Evolutionary conservation across 176 grass and related monocot species (phyloP), one percentile per base, ranked within the genome.

Genomic region (Avena atlantica): DNA sequence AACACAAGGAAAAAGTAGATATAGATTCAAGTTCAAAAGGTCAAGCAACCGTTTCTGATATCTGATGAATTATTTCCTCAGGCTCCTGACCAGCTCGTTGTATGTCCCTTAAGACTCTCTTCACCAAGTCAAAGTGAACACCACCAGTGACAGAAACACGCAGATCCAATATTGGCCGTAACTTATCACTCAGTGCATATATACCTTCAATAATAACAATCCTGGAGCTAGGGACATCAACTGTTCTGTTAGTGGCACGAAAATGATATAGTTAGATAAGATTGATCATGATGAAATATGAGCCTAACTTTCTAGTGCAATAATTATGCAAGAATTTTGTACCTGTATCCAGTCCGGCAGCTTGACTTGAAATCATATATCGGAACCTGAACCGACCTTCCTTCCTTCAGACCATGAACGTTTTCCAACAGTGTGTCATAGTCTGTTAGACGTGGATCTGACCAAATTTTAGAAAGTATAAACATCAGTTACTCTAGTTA

Each of bases 61-160:
- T 99, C 83, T 97, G 92, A 81, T 97, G 94, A 78, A 99, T 99
- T 77, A 99, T 99, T 88, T 99, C 94, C 84, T 99, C 92, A 79
- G 97, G 97, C 81, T 99, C 94, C 87, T 99, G 92, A 27, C 94
- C 94, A 87, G 92, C 94, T 90, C 97, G 89, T 47, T 97, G 97
- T 90, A 99, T 97, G 74, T 99, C 97, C 86, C 97, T 91, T 84
- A 99, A 78, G 79, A 99, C 97, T 69, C 97, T 92, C 87, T 99
- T 99, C 81, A 99, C 94, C 84, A 99, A 86, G 86, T 99, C 97
- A 90, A 99, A 97, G 86, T 99, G 97, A 61, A 99, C 97, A 84
- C 94, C 97, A 74, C 97, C 94, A 86, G 97, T 99, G 36, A 99
- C 91, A 88, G 97, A 99, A 88, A 99, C 97, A 78, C 94, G 94